Conservation (phyloP, 2,329 filamentous ascomycete species). For the Exserohilum rostratum region DNA sequence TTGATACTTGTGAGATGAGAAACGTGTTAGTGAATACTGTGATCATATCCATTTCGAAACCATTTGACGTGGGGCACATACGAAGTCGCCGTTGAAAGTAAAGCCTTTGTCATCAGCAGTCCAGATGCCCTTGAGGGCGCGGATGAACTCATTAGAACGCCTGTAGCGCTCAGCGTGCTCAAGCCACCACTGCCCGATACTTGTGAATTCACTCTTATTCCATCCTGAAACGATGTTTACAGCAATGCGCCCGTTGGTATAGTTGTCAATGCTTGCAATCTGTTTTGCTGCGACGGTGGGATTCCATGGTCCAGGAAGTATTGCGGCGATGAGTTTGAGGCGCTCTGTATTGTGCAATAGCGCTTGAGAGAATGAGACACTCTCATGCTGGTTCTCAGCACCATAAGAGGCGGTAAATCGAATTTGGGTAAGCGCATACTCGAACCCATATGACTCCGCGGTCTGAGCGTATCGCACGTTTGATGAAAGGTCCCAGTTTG, state of each 20-base stretch:
- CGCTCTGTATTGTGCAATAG: slow-evolving; percentile 55
- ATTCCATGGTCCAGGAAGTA: slow-evolving; percentile 50
- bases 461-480: slow-evolving; percentile 58
- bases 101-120: slow-evolving; percentile 54
- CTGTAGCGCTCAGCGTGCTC: slow-evolving; percentile 61
- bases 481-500: slow-evolving; percentile 56
- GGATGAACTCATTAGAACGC: slow-evolving; percentile 58
- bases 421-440: slow-evolving; percentile 60
- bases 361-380: slow-evolving; percentile 59
- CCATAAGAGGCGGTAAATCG: slow-evolving; percentile 60
- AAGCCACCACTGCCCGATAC: slow-evolving; percentile 62
- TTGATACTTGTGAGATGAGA: slow-evolving; percentile 46
- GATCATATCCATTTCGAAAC: not conserved
- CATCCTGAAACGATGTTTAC: slow-evolving; percentile 62
- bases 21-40: not conserved
- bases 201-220: slow-evolving; percentile 61
- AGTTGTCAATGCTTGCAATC: slow-evolving; percentile 60
- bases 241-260: slow-evolving; percentile 58
- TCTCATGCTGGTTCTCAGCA: slow-evolving; percentile 58
- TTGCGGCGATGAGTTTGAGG: slow-evolving; percentile 59
- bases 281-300: slow-evolving; percentile 60
- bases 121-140: slow-evolving; percentile 60
- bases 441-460: slow-evolving; percentile 57
- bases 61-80: not conserved
- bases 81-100: slow-evolving; percentile 58